Conservation (phyloP, 306 rosid genomes). For the Corylus avellana region DNA sequence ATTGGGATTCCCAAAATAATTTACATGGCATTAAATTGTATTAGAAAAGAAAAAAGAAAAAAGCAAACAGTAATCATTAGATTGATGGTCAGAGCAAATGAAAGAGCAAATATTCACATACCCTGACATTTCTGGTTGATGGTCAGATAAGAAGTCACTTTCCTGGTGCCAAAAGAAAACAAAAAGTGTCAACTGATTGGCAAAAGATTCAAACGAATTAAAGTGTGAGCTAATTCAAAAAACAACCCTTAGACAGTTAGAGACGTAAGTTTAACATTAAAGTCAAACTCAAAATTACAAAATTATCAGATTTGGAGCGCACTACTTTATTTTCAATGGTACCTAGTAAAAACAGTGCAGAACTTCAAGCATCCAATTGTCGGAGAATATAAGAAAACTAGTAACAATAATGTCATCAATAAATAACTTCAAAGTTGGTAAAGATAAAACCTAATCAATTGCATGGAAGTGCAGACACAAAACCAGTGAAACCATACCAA, state of each 20-base stretch:
- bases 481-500: background rate
- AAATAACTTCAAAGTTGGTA: background rate
- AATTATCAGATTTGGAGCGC: background rate
- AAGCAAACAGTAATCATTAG: background rate
- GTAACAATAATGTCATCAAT: background rate
- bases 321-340: background rate
- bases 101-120: background rate
- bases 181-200: background rate
- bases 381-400: background rate
- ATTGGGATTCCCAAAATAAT: background rate
- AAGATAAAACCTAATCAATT: background rate
- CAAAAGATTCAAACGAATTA: background rate
- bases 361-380: background rate
- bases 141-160: constrained; percentile 1
- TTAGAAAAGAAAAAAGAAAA: too few species aligned
- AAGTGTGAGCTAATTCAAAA: background rate
- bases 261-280: background rate
- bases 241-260: background rate
- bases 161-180: constrained; percentile 4
- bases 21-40: background rate
- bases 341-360: background rate
- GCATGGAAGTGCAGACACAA: background rate
- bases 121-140: constrained; percentile 9
- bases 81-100: background rate
- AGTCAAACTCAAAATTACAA: background rate